Base-by-base conservation (phyloP, 768 basidiomycete genomes). In the Mycena venus region DNA sequence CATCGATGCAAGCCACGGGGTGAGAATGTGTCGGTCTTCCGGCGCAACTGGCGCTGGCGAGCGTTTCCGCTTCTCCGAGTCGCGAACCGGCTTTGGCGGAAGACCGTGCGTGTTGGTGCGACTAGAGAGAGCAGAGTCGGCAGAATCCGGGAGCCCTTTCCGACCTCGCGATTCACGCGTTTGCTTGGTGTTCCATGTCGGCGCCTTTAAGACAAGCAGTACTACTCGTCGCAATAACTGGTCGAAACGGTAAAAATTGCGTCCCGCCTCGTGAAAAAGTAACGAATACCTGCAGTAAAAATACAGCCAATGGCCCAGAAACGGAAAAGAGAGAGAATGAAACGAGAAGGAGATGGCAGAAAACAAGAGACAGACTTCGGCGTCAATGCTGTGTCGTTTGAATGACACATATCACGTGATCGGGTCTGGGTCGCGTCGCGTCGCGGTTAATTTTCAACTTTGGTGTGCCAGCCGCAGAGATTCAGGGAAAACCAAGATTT, bases 21-120 rank as follows among this genome's bases (percentile, higher is more conserved):
- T 76, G 38, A 74, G 69, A 56, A 76, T 68, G 27, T 58, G 67
- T 34, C 49, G 38, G 53, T 75, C 69, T 65, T 71, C 70, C 2
- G 70, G 71, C 17, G 42, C 66, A 10, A 68, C 75, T 25, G 71
- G 70, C 5, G 27, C 62, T 12, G 70, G 75, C 55, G 70, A 72
- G 67, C 71, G 70, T 42, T 76, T 76, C 32, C 75, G 66, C 56
- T 76, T 76, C 68, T 70, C n/a, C n/a, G n/a, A n/a, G n/a, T n/a
- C 55, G 62, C 68, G 67, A 9, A 42, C 56, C 25, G 63, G 70
- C 27, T 38, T 72, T 36, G 32, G 61, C 21, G 62, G 62, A 19
- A 58, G 53, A 38, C 56, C 63, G 21, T 62, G 61, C 51, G 61
- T 11, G 21, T 56, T 29, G 25, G 47, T 34, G 31, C 27, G 47